phyloP scores from a whole-genome alignment of 1,139 yeast genomes.

The Suhomyces anneliseae region DNA sequence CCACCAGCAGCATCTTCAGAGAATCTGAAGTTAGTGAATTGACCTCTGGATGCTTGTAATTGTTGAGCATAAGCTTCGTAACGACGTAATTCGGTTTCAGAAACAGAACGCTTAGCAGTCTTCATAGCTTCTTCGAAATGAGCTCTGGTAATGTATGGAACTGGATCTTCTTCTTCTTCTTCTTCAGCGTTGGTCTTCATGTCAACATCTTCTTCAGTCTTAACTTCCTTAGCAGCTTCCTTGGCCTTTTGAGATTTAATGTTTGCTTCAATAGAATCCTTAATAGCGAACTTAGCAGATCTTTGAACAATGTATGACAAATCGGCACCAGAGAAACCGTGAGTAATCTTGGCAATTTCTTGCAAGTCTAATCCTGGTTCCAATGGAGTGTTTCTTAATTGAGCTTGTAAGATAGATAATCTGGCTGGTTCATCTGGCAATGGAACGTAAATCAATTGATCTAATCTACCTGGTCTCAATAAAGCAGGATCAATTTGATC shows the following conservation, averaged over 20 bases:
- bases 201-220: slow-evolving; percentile 62
- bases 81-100: slow-evolving; percentile 97
- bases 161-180: slow-evolving; percentile 78
- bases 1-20: slow-evolving; percentile 49
- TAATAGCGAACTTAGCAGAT: slow-evolving; percentile 97
- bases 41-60: slow-evolving; percentile 94
- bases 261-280: slow-evolving; percentile 92
- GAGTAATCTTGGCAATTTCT: slow-evolving; percentile 89
- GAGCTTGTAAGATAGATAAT: slow-evolving; percentile 89
- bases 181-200: slow-evolving; percentile 41
- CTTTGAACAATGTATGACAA: slow-evolving; percentile 96
- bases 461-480: slow-evolving; percentile 98
- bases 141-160: slow-evolving; percentile 88
- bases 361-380: slow-evolving; percentile 92
- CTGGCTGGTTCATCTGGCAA: slow-evolving; percentile 95
- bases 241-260: slow-evolving; percentile 55
- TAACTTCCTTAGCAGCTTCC: slow-evolving; percentile 38
- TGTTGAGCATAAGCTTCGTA: slow-evolving; percentile 98
- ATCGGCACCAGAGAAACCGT: slow-evolving; percentile 99
- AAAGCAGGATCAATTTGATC: slow-evolving; percentile 99
- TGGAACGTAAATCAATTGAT: slow-evolving; percentile 97
- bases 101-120: slow-evolving; percentile 96
- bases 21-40: slow-evolving; percentile 73
- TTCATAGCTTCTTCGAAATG: slow-evolving; percentile 99
- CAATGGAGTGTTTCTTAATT: slow-evolving; percentile 96